These are phyloP conservation scores for Sporisorium scitamineum DNA, from an alignment of 1,284 basidiomycete species.

Conservation along the genomic window DNA sequence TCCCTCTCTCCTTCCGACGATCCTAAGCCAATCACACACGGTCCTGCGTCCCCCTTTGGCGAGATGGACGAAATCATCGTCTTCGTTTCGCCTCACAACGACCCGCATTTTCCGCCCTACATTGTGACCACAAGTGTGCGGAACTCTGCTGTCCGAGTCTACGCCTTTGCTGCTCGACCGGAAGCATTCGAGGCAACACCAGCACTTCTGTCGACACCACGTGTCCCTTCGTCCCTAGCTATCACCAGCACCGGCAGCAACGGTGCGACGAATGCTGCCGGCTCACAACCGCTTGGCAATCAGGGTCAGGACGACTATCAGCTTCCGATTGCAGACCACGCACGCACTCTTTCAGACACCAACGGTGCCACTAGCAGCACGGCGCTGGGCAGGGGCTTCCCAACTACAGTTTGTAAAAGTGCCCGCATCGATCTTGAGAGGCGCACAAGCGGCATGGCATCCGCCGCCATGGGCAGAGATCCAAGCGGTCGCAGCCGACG, in stretches of 20 bases:
- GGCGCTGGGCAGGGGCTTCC: constrained; percentile 35
- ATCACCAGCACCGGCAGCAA: constrained; percentile 1
- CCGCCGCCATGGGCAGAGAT: constrained; percentile 41
- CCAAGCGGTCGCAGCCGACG: constrained; percentile 48
- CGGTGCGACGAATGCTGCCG: background rate
- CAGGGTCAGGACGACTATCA: constrained; percentile 13
- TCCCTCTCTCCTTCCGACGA: constrained; percentile 3
- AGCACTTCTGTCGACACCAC: constrained; percentile 31
- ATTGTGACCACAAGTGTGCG: constrained; percentile 43
- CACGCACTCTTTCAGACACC: constrained; percentile 10
- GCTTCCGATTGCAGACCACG: background rate
- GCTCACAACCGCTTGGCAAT: background rate
- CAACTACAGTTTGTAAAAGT: constrained; percentile 30
- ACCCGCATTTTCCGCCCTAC: constrained; percentile 11
- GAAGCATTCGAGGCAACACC: constrained; percentile 36
- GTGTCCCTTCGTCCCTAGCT: constrained; percentile 18
- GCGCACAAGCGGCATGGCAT: constrained; percentile 32
- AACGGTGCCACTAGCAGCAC: constrained; percentile 18
- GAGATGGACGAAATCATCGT: constrained; percentile 51
- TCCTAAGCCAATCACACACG: constrained; percentile 41
- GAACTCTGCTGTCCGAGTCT: constrained; percentile 46
- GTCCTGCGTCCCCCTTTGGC: constrained; percentile 41
- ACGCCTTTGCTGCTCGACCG: constrained; percentile 37
- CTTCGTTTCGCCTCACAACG: constrained; percentile 26
- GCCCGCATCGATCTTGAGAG: constrained; percentile 40